phyloP scores from a whole-genome alignment of 2,329 filamentous ascomycete genomes.

The Orbilia javanica region DNA sequence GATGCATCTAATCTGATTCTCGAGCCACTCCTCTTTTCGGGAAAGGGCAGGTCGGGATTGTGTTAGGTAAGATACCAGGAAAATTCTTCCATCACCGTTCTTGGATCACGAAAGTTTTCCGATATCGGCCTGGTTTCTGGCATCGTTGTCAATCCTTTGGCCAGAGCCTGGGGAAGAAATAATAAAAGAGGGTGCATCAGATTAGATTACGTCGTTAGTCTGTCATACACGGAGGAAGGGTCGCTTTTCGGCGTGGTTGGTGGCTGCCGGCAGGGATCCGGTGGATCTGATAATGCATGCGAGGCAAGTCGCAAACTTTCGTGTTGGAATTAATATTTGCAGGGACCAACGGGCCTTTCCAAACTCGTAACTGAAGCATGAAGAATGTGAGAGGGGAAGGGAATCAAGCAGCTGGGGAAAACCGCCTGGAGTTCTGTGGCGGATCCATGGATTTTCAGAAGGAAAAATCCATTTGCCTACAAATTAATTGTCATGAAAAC shows the following conservation, averaged over 20 bases:
- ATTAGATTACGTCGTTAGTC: constrained; percentile 57
- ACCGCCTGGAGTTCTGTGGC: neutral
- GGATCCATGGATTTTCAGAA: neutral
- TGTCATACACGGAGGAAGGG: constrained; percentile 34
- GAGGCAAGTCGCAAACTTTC: constrained; percentile 28
- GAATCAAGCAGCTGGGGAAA: neutral
- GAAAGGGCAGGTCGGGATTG: neutral
- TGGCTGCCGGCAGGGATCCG: constrained; percentile 36
- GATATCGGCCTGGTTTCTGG: constrained; percentile 13
- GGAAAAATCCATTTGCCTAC: neutral
- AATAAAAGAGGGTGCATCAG: constrained; percentile 21
- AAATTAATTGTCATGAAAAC: constrained; percentile 24
- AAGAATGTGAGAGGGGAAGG: neutral
- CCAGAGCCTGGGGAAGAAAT: neutral
- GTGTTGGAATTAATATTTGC: constrained; percentile 1
- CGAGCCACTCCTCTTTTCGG: constrained; percentile 13
- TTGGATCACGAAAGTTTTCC: neutral
- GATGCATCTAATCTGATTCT: constrained; percentile 58
- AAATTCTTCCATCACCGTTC: neutral
- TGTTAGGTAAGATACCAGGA: constrained; percentile 18
- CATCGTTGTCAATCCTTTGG: neutral
- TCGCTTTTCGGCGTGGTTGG: constrained; percentile 28
- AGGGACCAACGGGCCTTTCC: neutral
- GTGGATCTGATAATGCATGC: constrained; percentile 56
- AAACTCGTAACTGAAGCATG: neutral